phyloP scores from a whole-genome alignment of 2,329 filamentous ascomycete genomes.

The Bipolaris victoriae region DNA sequence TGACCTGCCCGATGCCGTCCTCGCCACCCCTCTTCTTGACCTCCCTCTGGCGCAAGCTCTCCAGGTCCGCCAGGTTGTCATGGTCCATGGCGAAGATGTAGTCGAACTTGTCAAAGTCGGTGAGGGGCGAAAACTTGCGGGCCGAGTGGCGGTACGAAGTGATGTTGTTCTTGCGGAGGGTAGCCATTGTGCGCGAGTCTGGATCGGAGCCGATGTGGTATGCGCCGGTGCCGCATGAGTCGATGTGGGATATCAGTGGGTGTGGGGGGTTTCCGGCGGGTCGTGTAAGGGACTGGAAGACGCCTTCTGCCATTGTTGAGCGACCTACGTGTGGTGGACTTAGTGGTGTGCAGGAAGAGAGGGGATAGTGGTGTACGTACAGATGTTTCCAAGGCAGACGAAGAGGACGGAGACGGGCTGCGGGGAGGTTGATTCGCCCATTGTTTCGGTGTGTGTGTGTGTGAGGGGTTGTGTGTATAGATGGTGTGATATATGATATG shows the following conservation, averaged over 20 bases:
- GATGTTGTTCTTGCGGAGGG: constrained; percentile 76
- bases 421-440: constrained; percentile 19
- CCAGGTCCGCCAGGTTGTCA: constrained; percentile 75
- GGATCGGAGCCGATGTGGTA: constrained; percentile 82
- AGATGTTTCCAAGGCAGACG: constrained; percentile 97
- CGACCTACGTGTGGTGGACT: constrained; percentile 53
- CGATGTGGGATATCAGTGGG: constrained; percentile 69
- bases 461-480: background rate
- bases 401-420: constrained; percentile 76
- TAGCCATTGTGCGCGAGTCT: constrained; percentile 83
- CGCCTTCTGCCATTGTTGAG: constrained; percentile 94
- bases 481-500: background rate
- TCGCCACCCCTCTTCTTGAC: constrained; percentile 50
- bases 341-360: background rate
- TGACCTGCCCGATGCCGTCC: constrained; percentile 61
- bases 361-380: constrained; percentile 50
- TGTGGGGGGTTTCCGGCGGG: constrained; percentile 57
- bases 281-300: constrained; percentile 75
- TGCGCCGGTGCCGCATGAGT: constrained; percentile 88
- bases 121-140: constrained; percentile 68
- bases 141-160: constrained; percentile 77
- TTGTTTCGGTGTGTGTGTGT: background rate
- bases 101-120: constrained; percentile 85
- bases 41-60: constrained; percentile 62
- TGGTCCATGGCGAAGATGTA: constrained; percentile 96